Base-by-base conservation (phyloP, 1,284 basidiomycete species). In the Leccinum huronense region DNA sequence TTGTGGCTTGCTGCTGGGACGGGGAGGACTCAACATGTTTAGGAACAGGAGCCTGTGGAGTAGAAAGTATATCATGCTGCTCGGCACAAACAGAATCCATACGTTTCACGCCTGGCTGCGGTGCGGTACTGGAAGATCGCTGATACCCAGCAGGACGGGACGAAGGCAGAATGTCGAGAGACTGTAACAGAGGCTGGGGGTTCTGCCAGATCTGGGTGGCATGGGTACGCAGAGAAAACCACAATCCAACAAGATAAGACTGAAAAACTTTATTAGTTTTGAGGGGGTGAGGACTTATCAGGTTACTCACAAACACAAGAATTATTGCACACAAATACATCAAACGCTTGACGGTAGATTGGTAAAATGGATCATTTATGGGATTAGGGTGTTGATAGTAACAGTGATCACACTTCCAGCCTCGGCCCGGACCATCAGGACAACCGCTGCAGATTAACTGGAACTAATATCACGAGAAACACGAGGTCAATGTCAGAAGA, bases 171-270 rank as follows among this genome's bases (percentile, higher is more conserved):
- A 88, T 71, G 55, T 94, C 93, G 63, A 86, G 74, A 2, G 84
- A 80, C 40, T 93, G 88, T 69, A 95, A 81, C 13, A 95, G 81
- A 66, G 89, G 91, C 72, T 94, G 93, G 3, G 95, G 95, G 73
- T 98, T 98, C 76, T 99, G 96, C 97, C 97, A 99, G 71, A 99
- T 99, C 76, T 99, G 97, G 14, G 93, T 91, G 3, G 97, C 97
- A 75, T 99, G 97, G 0, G 97, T 99, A 56, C 95, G 91, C 19
- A 99, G 86, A 56, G 97, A 98, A 82, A 99, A 99, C 97, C 97
- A 99, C 0, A 99, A 82, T 40, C 97, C 97, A 64, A 99, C 88
- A 56, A 97, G 85, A 78, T 99, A 99, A 0, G 97, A 98, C 94
- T 97, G 68, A 16, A 19, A 27, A 58, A 58, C 3, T 61, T 65